Conservation (phyloP, 2,329 filamentous ascomycete species). For the Paecilomyces sp. region DNA sequence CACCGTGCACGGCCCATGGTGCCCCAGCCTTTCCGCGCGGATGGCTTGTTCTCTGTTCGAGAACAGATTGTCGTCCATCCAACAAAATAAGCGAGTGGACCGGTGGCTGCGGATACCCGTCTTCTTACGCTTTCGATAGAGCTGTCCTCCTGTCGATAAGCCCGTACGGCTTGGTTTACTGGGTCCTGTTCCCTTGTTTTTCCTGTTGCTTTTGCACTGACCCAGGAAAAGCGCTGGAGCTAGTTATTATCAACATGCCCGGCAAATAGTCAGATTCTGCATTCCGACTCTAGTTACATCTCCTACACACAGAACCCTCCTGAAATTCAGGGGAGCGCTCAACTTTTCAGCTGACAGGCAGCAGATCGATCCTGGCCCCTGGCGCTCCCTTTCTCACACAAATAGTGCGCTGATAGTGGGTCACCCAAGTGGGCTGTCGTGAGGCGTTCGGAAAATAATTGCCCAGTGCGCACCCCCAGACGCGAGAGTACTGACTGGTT, state of each 20-base stretch:
- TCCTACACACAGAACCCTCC: background rate
- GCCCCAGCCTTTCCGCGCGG: background rate
- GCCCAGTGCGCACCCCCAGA: background rate
- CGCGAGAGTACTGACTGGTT: background rate
- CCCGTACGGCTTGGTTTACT: background rate
- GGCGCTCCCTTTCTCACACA: background rate
- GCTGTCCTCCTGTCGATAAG: background rate
- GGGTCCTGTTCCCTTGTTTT: background rate
- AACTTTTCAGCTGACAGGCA: background rate
- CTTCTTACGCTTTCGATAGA: background rate
- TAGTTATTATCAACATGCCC: no score
- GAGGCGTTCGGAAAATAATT: background rate
- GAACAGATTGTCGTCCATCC: background rate
- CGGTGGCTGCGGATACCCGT: background rate
- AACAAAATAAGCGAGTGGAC: background rate
- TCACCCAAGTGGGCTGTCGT: background rate
- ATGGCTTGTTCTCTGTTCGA: background rate
- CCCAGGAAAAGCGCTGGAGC: no score
- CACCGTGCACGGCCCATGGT: background rate
- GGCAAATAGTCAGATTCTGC: no score
- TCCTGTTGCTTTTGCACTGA: background rate
- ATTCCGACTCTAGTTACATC: background rate
- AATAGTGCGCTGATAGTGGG: background rate
- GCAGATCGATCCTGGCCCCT: background rate
- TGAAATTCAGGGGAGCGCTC: background rate